Evolutionary conservation across 2,329 filamentous ascomycete species (phyloP).

Genomic region (Bipolaris oryzae): DNA sequence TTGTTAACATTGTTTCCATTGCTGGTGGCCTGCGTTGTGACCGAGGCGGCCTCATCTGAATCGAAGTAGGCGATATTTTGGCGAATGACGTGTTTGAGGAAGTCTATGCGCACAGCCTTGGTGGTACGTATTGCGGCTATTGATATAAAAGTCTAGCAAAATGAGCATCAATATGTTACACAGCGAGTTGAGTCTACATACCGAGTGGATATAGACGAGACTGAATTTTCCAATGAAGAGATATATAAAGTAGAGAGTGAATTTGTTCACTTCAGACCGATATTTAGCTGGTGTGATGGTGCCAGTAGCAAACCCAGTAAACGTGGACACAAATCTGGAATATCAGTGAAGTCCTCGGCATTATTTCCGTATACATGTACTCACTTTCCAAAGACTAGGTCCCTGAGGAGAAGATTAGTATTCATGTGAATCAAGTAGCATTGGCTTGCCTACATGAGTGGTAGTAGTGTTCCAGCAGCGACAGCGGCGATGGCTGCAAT

Average conservation of each 20-base stretch:
- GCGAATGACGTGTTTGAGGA: constrained; percentile 66
- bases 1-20: constrained; percentile 95
- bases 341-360: not conserved
- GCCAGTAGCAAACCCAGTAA: constrained; percentile 52
- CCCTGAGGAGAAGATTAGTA: constrained; percentile 17
- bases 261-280: constrained; percentile 47
- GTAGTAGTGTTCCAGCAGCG: constrained; percentile 53
- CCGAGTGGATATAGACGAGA: constrained; percentile 60
- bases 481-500: constrained; percentile 48
- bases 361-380: not conserved
- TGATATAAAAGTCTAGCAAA: constrained; percentile 48
- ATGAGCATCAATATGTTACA: constrained; percentile 11
- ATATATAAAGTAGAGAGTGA: constrained; percentile 68
- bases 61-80: constrained; percentile 61
- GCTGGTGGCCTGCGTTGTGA: constrained; percentile 91
- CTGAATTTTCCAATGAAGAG: constrained; percentile 71
- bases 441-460: constrained; percentile 48
- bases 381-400: constrained; percentile 58
- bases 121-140: constrained; percentile 60
- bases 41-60: constrained; percentile 88
- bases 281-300: constrained; percentile 42
- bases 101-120: constrained; percentile 62
- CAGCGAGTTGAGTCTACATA: constrained; percentile 1
- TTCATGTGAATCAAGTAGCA: not conserved
- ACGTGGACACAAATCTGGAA: constrained; percentile 50